phyloP scores from a whole-genome alignment of 768 basidiomycete genomes.

The Trametes cubensis region DNA sequence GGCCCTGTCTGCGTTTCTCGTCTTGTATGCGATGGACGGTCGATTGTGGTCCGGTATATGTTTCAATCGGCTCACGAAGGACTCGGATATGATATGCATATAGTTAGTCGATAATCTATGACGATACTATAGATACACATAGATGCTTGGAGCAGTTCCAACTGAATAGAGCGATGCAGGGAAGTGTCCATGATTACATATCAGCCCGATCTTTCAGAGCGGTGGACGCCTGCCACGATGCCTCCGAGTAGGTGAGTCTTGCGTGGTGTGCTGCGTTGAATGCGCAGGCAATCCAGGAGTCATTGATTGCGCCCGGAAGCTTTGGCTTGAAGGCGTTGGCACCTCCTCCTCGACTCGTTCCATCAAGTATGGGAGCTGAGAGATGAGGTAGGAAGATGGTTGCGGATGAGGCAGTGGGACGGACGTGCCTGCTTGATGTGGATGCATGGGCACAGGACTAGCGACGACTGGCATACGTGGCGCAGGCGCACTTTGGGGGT shows the following conservation, averaged over 20 bases:
- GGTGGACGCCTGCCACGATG: neutral
- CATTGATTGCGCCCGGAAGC: neutral
- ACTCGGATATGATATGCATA: too few species aligned
- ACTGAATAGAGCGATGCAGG: too few species aligned
- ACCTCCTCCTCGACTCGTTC: neutral
- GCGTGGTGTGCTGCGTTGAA: too few species aligned
- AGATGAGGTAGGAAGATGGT: conserved; percentile 6
- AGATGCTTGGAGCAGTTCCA: too few species aligned
- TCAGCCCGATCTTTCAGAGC: neutral
- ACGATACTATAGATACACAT: too few species aligned
- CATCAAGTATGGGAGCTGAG: conserved; percentile 6
- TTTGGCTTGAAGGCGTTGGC: neutral
- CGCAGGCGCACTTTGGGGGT: conserved; percentile 3
- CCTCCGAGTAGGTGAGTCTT: neutral
- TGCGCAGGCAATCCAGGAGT: neutral
- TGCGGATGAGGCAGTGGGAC: neutral
- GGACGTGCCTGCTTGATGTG: neutral
- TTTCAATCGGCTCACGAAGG: too few species aligned
- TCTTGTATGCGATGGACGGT: neutral
- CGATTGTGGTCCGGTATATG: too few species aligned
- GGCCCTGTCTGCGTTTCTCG: too few species aligned
- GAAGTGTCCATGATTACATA: too few species aligned
- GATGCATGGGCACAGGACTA: neutral
- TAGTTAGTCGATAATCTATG: too few species aligned
- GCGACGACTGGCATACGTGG: neutral